phyloP scores from a whole-genome alignment of 345 rosid species.

The Lepidium africanum region DNA sequence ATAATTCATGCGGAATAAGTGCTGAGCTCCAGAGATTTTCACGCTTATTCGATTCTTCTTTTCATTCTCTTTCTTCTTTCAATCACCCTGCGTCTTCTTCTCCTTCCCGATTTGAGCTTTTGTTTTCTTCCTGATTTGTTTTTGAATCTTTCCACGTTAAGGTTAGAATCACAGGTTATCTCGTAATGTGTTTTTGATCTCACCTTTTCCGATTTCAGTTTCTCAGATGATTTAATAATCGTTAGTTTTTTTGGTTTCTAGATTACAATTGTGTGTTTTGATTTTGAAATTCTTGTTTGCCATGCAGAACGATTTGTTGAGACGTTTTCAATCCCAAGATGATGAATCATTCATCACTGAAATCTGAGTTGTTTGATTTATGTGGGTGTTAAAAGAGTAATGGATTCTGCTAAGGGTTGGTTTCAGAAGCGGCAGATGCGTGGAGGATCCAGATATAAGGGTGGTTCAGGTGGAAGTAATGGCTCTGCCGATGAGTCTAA shows the following conservation, averaged over 20 bases:
- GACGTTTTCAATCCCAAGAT: background rate
- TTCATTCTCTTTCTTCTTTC: background rate
- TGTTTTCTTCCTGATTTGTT: background rate
- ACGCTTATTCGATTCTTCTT: conserved; percentile 18
- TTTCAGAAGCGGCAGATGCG: conserved; percentile 51
- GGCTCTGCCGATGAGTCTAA: conserved; percentile 21
- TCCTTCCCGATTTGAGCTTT: background rate
- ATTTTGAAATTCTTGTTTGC: background rate
- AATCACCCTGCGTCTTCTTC: background rate
- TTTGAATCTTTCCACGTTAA: conserved; percentile 1
- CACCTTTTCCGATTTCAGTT: background rate
- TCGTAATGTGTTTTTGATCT: background rate
- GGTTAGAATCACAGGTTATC: background rate
- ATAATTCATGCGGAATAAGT: background rate
- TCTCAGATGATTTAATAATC: background rate
- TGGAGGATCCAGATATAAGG: conserved; percentile 37
- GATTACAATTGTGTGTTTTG: background rate
- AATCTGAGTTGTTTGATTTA: background rate
- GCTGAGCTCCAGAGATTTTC: conserved; percentile 18
- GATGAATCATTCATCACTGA: background rate
- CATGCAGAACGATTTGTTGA: background rate
- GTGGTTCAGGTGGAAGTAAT: conserved; percentile 21
- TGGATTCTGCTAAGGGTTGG: conserved; percentile 88
- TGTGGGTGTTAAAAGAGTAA: conserved; percentile 9
- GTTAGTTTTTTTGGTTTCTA: background rate